Evolutionary conservation across 768 basidiomycete species (phyloP), one percentile per base, ranked within the genome.

Genomic region (Collybiopsis luxurians): DNA sequence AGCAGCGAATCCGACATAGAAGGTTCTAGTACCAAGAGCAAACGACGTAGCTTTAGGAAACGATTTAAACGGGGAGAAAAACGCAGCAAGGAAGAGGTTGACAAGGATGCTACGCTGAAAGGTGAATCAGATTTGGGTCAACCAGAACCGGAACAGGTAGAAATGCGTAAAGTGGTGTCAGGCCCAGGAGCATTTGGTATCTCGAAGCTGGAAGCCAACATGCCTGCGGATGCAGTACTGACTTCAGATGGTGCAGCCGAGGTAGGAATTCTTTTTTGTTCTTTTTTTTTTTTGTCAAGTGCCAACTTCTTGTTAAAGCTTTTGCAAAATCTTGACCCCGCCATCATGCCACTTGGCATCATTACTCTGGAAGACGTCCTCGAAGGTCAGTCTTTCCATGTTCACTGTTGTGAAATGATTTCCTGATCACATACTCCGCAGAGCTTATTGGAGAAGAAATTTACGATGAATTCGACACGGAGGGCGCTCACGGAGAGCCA

Each of bases 371-470:
- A 88, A 68, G 86, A 88, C 56, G 85, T 88, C 1, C 71, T 88
- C 9, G 86, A 88, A 74, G 83, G 82, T 81, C 23, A 58, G 15
- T n/a, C 19, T 36, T 19, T 13, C 0, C 17, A 36, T 17, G 5
- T 40, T 4, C 42, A 54, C n/a, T n/a, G n/a, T n/a, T n/a, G n/a
- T n/a, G n/a, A n/a, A n/a, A n/a, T n/a, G n/a, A n/a, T n/a, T 13
- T 42, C 24, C 11, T 38, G 17, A 48, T 30, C 28, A n/a, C 4
- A n/a, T n/a, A 21, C 55, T 2, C 4, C 17, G 6, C 60, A 83
- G 86, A 87, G 62, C 73, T 88, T 26, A 87, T 88, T 56, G 87
- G 87, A 19, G 85, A 87, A 70, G 86, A 87, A 60, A 87, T 87
- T 53, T 84, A 83, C 39, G 86, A 87, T 62, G 86, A 87, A 68